phyloP scores from a whole-genome alignment of 2,329 filamentous ascomycete genomes.

The Sporothrix curviconia region DNA sequence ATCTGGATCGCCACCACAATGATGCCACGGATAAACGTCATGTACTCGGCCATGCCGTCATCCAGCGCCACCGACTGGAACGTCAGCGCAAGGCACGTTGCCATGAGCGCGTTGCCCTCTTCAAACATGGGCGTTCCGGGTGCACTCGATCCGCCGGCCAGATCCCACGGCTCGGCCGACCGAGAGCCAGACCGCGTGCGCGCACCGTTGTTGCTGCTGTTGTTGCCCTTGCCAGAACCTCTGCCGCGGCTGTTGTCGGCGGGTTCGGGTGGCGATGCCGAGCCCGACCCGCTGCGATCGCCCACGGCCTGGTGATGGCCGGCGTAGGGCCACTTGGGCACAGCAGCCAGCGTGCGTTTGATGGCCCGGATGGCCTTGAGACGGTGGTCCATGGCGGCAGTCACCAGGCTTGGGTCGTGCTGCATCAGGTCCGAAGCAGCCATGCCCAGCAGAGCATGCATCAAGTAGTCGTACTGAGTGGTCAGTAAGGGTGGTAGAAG shows the following conservation, averaged over 20 bases:
- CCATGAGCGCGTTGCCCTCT: conserved; percentile 53
- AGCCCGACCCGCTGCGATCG: neutral
- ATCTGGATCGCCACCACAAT: conserved; percentile 50
- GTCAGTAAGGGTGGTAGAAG: neutral
- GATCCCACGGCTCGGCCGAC: neutral
- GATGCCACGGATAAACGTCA: conserved; percentile 54
- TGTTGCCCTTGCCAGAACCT: neutral
- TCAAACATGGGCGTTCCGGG: conserved; percentile 30
- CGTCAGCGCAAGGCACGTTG: conserved; percentile 52
- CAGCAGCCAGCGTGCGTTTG: conserved; percentile 45
- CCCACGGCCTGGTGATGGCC: neutral
- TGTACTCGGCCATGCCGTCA: conserved; percentile 54
- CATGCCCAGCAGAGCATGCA: conserved; percentile 64
- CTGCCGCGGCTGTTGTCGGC: neutral
- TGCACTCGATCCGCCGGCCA: neutral
- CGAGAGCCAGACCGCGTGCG: neutral
- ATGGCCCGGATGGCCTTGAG: conserved; percentile 58
- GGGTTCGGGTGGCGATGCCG: neutral
- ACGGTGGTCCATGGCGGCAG: conserved; percentile 57
- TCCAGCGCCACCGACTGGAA: conserved; percentile 53
- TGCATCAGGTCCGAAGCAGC: conserved; percentile 58
- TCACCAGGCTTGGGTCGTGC: conserved; percentile 43
- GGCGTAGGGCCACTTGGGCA: conserved; percentile 27
- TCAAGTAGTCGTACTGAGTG: conserved; percentile 55
- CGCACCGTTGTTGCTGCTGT: too few species aligned